Conservation (phyloP, 805 yeast species). For the Scheffersomyces lignosus region DNA sequence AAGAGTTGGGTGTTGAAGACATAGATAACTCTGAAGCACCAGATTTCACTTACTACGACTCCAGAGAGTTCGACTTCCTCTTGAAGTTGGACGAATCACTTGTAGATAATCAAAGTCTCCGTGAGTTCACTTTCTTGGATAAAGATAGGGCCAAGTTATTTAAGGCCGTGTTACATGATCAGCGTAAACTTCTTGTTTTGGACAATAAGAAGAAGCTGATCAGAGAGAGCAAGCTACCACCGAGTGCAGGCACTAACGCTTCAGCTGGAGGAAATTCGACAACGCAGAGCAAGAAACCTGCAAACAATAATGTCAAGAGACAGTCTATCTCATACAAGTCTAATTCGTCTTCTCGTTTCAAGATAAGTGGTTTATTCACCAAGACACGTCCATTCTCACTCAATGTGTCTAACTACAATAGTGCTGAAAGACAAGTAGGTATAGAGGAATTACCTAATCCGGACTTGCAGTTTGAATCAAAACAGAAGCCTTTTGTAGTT, state of each 20-base stretch:
- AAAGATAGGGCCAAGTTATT: slow-evolving; percentile 29
- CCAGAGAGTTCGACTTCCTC: slow-evolving; percentile 52
- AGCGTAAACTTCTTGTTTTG: slow-evolving; percentile 27
- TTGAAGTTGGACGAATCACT: slow-evolving; percentile 44
- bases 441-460: slow-evolving; percentile 62
- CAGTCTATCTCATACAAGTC: slow-evolving; percentile 42
- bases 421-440: slow-evolving; percentile 47
- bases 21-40: slow-evolving; percentile 17
- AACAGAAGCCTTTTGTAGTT: slow-evolving; percentile 51
- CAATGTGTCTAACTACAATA: slow-evolving; percentile 36
- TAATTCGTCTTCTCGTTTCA: slow-evolving; percentile 42
- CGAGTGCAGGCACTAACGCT: background rate
- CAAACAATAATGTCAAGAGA: slow-evolving; percentile 30
- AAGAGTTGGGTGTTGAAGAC: slow-evolving; percentile 41
- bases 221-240: slow-evolving; percentile 14
- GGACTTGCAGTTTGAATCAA: slow-evolving; percentile 35
- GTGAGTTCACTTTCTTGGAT: slow-evolving; percentile 33
- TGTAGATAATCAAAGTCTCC: slow-evolving; percentile 31
- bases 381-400: slow-evolving; percentile 64
- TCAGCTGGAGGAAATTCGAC: background rate
- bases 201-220: slow-evolving; percentile 35
- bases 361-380: slow-evolving; percentile 56
- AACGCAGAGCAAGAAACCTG: slow-evolving; percentile 26
- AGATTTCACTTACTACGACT: slow-evolving; percentile 29
- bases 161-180: slow-evolving; percentile 29